Conservation (phyloP, 108 stramenopile species). For the Cyclotella cryptica region DNA sequence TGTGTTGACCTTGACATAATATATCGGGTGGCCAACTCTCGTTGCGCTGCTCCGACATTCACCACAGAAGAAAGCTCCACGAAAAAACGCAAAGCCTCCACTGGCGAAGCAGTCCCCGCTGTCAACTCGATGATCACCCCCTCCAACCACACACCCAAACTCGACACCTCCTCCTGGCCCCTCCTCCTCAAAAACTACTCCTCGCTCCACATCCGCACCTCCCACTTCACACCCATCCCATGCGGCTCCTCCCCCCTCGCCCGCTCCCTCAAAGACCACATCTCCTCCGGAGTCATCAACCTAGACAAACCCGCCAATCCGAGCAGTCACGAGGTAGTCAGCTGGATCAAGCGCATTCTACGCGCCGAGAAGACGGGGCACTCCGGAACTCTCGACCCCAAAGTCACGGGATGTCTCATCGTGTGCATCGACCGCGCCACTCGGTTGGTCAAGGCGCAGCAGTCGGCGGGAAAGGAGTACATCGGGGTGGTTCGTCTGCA, state of each 20-base stretch:
- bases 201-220: constrained; percentile 96
- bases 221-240: constrained; percentile 99
- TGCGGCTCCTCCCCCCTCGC: constrained; percentile 95
- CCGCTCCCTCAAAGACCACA: constrained; percentile 90
- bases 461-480: constrained; percentile 99
- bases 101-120: constrained; percentile 50
- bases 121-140: constrained; percentile 84
- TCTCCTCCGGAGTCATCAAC: constrained; percentile 98
- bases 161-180: constrained; percentile 98
- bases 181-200: constrained; percentile 98
- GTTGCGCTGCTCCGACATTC: background rate
- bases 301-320: constrained; percentile 99
- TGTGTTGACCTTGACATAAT: too few relatives aligned
- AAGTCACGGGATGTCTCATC: constrained; percentile 99
- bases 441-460: constrained; percentile 98
- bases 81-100: constrained; percentile 82
- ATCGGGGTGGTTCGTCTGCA: constrained; percentile 98
- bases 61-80: constrained; percentile 45
- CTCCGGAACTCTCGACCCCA: constrained; percentile 99
- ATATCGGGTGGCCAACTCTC: background rate
- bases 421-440: constrained; percentile 99
- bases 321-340: constrained; percentile 98
- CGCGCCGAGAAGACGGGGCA: constrained; percentile 99
- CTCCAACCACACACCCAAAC: constrained; percentile 79
- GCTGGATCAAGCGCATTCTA: constrained; percentile 99